Conservation (phyloP, 139 green algal species). For the Astrephomene gubernaculifera region DNA sequence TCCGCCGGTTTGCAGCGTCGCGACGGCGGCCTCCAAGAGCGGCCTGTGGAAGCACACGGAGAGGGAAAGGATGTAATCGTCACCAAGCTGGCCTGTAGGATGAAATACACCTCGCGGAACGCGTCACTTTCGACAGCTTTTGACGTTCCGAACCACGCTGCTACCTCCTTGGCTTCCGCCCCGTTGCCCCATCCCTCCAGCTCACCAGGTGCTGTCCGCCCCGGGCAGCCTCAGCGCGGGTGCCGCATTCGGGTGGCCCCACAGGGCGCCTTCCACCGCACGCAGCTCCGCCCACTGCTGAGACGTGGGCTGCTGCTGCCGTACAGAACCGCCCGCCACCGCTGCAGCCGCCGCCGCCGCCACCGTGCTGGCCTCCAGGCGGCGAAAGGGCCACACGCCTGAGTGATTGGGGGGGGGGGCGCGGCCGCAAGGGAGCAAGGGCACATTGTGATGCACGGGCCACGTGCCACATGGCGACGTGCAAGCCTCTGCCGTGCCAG, state of each 20-base stretch:
- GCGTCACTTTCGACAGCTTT: no score
- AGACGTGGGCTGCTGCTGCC: not conserved
- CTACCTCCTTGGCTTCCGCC: no score
- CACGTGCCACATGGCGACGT: no score
- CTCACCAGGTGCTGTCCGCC: conserved; percentile 9
- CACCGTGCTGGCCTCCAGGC: not conserved
- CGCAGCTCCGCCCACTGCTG: not conserved
- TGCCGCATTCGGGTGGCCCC: conserved; percentile 9
- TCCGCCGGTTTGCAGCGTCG: not conserved
- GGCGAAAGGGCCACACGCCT: not conserved
- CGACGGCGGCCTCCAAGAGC: not conserved
- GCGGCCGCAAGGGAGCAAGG: not conserved
- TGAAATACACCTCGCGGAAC: no score
- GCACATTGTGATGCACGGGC: no score
- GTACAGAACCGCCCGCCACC: not conserved
- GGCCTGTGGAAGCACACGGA: conserved; percentile 7
- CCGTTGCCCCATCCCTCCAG: no score
- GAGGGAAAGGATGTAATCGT: no score
- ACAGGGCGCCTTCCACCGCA: not conserved
- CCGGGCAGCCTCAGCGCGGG: conserved; percentile 17
- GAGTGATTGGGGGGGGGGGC: no score
- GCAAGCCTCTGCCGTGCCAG: no score
- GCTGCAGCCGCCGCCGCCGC: not conserved
- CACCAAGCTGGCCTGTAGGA: no score
- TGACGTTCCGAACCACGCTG: no score